Conservation (phyloP, 331 rosid species). For the Phaseolus coccineus region DNA sequence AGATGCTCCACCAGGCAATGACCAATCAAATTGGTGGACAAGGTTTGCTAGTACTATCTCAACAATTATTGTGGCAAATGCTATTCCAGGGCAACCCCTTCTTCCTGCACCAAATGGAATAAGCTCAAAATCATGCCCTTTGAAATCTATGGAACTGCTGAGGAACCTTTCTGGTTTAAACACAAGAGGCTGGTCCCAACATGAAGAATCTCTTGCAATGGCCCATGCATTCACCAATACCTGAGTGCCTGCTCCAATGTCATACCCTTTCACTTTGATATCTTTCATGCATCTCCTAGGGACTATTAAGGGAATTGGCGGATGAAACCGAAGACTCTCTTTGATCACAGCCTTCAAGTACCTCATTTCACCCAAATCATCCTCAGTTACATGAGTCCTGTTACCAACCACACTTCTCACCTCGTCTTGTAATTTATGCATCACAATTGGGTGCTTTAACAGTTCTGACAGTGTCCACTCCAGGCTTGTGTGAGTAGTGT, state of each 20-base stretch:
- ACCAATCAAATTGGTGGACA: conserved; percentile 47
- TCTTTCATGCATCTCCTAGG: conserved; percentile 39
- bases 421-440: conserved; percentile 47
- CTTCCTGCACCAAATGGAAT: conserved; percentile 53
- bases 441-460: conserved; percentile 11
- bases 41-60: conserved; percentile 47
- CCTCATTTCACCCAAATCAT: conserved; percentile 44
- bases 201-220: conserved; percentile 41
- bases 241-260: conserved; percentile 46
- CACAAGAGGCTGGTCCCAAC: conserved; percentile 41
- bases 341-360: conserved; percentile 49
- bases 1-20: conserved; percentile 30
- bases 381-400: conserved; percentile 27
- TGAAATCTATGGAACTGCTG: conserved; percentile 39
- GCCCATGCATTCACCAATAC: conserved; percentile 44
- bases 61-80: conserved; percentile 29
- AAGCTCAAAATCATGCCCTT: conserved; percentile 46
- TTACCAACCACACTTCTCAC: conserved; percentile 39
- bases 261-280: conserved; percentile 39
- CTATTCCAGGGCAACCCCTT: conserved; percentile 46
- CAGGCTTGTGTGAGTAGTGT: conserved; percentile 35
- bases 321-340: conserved; percentile 42
- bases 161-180: conserved; percentile 51
- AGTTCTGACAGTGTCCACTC: conserved; percentile 53
- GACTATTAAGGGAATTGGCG: conserved; percentile 6